Base-by-base conservation (phyloP, 2,329 filamentous ascomycete genomes). In the Thielaviopsis populi region DNA sequence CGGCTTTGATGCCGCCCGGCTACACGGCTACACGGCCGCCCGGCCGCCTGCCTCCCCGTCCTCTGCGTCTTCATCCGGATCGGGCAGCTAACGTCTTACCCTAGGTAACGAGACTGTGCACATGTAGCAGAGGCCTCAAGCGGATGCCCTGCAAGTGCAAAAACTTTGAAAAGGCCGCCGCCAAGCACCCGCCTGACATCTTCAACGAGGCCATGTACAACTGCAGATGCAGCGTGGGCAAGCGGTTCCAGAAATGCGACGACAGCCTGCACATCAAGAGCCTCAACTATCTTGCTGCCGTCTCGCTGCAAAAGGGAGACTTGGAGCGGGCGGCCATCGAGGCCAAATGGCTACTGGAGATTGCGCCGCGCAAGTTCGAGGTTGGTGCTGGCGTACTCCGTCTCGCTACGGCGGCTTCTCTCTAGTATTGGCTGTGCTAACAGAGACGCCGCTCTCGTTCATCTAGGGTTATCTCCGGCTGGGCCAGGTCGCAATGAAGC, bases 301-400 rank as follows among this genome's bases (percentile, higher is more conserved):
- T 73, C 0, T 62, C 27, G 10, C 67, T 68, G 56, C 76, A 75
- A 63, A 74, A 76, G 64, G 72, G 71, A 24, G 68, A 77, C 43
- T 68, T 76, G 1, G 72, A 71, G 4, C 72, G 73, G 27, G 76
- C 76, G 15, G 71, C 69, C 65, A 71, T 67, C 41, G 75, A 77
- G 63, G 75, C 76, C 8, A 73, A 75, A 68, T 77, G 75, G 74
- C 72, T 77, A 24, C 66, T 77, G 19, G 74, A 76, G 63, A 70
- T 77, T 50, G 73, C 75, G 5, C 76, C 76, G 24, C 69, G 71
- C 42, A 68, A 73, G 1, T 71, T 75, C 17, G 74, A 77, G 67
- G 75, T 77, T 69, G 43, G 72, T 46, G 8, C 5, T 2, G 10
- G n/a, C n/a, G n/a, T n/a, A n/a, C n/a, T n/a, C n/a, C n/a, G n/a